Evolutionary conservation across 345 rosid genomes (phyloP).

Genomic region (Euclidium syriacum): DNA sequence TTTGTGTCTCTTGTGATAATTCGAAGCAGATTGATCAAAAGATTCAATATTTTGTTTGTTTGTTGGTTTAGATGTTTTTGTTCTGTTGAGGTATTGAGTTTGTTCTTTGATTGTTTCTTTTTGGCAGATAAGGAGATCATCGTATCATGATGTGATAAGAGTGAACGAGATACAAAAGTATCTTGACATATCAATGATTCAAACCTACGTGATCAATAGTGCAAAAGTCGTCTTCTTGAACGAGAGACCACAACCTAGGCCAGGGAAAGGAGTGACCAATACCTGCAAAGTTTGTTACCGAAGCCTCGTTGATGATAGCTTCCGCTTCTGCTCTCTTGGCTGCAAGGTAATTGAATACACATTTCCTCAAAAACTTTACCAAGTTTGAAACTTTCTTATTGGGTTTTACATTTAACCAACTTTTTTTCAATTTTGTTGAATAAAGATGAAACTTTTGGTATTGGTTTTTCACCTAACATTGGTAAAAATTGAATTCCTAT

Average conservation of each 20-base stretch:
- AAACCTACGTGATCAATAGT: constrained; percentile 95
- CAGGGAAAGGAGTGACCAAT: constrained; percentile 89
- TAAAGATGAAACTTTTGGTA: constrained; percentile 5
- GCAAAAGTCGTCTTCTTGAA: constrained; percentile 95
- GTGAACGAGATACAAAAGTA: constrained; percentile 86
- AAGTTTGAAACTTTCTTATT: background rate
- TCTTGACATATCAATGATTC: constrained; percentile 82
- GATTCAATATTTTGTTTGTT: background rate
- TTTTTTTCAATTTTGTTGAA: background rate
- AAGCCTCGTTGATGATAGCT: constrained; percentile 91
- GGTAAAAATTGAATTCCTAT: too few relatives aligned
- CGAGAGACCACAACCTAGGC: constrained; percentile 97
- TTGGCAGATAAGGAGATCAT: constrained; percentile 89
- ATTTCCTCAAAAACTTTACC: too few relatives aligned
- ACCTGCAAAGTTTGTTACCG: constrained; percentile 94
- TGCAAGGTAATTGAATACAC: constrained; percentile 99
- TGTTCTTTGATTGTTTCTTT: constrained; percentile 7
- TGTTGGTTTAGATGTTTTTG: background rate
- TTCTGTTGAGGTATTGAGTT: background rate
- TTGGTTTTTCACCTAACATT: too few relatives aligned
- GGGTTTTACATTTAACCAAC: background rate
- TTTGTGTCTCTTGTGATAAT: too few relatives aligned
- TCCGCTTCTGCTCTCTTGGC: constrained; percentile 95
- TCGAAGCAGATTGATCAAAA: too few relatives aligned
- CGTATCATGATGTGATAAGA: constrained; percentile 98